Evolutionary conservation across 2,329 filamentous ascomycete genomes (phyloP), one percentile per base, ranked within the genome.

Genomic region (Aspergillus sergii): DNA sequence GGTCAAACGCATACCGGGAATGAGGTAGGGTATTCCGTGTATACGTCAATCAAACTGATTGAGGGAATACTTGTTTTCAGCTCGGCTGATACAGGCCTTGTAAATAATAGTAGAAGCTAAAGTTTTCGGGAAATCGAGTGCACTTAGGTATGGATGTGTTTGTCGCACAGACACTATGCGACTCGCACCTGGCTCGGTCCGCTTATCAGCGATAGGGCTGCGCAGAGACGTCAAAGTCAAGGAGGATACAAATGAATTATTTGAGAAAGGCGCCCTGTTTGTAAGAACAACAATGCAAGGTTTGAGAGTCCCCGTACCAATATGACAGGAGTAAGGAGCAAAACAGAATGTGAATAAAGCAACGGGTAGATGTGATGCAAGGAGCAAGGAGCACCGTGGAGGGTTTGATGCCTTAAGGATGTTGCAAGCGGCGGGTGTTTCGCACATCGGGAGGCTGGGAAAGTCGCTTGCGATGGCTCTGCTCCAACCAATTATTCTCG

Each of bases 181-280:
- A 23, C 16, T 51, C 26, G 48, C 28, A 45, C 53, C 50, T 61
- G 55, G 51, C 54, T 60, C 55, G 63, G 45, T 11, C 45, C 57
- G 68, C 68, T 72, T 70, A 72, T 72, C 70, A 63, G 48, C 8
- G 77, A 69, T 71, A 69, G 67, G 64, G 58, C 69, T 57, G 70
- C 70, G 58, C 66, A 71, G 54, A 58, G 60, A 60, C 61, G 61
- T 57, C 59, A 28, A 59, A 48, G 32, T 41, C 51, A 55, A 45
- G 34, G 34, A 41, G 28, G 58, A 50, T 32, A 41, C 45, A 32
- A 34, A 32, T n/a, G 28, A 12, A n/a, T 11, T 48, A 2, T 48
- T 19, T 30, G 9, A n/a, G 9, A n/a, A 32, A 12, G 19, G 3
- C 16, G 7, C 26, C 57, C 61, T 6, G 36, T 14, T 62, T 11